phyloP scores from a whole-genome alignment of 164 flowering plant genomes.

The Tetracentron sinense region DNA sequence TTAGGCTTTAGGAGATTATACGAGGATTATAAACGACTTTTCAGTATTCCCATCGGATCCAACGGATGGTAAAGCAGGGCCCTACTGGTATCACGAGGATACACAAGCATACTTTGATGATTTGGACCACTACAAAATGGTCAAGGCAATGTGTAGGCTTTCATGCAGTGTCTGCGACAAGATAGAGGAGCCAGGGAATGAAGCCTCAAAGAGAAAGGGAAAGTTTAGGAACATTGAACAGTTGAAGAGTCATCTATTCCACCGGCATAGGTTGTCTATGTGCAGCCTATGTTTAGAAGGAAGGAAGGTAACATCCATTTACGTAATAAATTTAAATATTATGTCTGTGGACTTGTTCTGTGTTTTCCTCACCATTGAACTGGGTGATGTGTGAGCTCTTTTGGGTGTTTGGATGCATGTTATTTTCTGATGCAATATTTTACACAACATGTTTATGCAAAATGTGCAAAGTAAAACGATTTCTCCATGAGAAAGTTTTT shows the following conservation, averaged over 20 bases:
- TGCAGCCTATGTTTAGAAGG: constrained; percentile 90
- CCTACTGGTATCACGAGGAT: constrained; percentile 89
- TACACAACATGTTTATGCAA: too few species aligned
- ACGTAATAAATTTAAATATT: not conserved
- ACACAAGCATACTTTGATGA: constrained; percentile 84
- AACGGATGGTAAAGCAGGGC: constrained; percentile 68
- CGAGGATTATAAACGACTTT: constrained; percentile 65
- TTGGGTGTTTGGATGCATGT: too few species aligned
- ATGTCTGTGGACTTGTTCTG: not conserved
- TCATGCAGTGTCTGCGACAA: constrained; percentile 85
- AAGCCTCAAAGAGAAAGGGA: constrained; percentile 43
- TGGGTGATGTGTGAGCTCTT: too few species aligned
- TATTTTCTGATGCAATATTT: too few species aligned
- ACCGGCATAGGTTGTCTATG: constrained; percentile 69
- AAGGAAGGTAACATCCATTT: constrained; percentile 56
- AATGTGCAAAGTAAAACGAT: too few species aligned
- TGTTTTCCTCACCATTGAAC: not conserved
- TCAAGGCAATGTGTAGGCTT: constrained; percentile 93
- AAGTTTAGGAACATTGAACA: constrained; percentile 70
- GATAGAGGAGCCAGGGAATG: constrained; percentile 45
- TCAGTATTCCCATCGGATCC: constrained; percentile 54
- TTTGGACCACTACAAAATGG: constrained; percentile 81
- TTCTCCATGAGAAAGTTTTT: too few species aligned
- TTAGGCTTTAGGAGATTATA: constrained; percentile 90
- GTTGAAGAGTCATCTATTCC: constrained; percentile 76